A percentile compares a stretch with the other conserved stretches of the same genome.
These are phyloP conservation scores for Cystofilobasidium capitatum DNA, from an alignment of 768 basidiomycete genomes.

Conservation along the genomic window DNA sequence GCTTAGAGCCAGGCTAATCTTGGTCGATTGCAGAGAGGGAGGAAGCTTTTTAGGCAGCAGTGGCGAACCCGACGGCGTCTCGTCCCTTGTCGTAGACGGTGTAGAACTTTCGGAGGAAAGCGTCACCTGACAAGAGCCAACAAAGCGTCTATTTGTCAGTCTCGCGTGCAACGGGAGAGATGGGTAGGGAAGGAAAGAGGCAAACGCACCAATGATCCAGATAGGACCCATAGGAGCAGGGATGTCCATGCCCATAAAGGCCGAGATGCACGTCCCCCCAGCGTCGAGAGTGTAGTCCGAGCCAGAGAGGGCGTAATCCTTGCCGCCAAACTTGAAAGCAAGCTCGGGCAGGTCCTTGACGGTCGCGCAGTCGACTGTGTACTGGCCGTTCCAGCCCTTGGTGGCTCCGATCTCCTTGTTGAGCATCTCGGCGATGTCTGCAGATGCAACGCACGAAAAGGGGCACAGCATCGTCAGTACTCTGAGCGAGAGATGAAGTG, in stretches of 20 bases:
- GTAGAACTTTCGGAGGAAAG: slow-evolving; percentile 33
- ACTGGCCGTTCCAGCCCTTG: slow-evolving; percentile 93
- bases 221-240: slow-evolving; percentile 42
- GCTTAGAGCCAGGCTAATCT: no score
- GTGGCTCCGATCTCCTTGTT: slow-evolving; percentile 79
- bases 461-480: not conserved
- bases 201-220: slow-evolving; percentile 70
- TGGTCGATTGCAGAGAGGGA: no score
- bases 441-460: slow-evolving; percentile 60
- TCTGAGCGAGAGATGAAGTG: not conserved
- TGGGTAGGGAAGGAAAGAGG: no score
- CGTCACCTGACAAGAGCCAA: no score
- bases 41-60: slow-evolving; percentile 27
- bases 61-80: slow-evolving; percentile 77
- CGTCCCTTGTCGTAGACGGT: slow-evolving; percentile 41
- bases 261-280: slow-evolving; percentile 83
- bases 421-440: slow-evolving; percentile 94
- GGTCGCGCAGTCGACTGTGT: slow-evolving; percentile 75
- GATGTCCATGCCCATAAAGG: slow-evolving; percentile 87
- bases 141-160: not conserved
- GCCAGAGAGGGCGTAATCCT: slow-evolving; percentile 38
- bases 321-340: slow-evolving; percentile 70
- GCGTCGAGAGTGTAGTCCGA: slow-evolving; percentile 71
- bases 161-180: not conserved
- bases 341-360: slow-evolving; percentile 77